Base-by-base conservation (phyloP, 495 filamentous ascomycete genomes). In the Aspergillus funiculosus region DNA sequence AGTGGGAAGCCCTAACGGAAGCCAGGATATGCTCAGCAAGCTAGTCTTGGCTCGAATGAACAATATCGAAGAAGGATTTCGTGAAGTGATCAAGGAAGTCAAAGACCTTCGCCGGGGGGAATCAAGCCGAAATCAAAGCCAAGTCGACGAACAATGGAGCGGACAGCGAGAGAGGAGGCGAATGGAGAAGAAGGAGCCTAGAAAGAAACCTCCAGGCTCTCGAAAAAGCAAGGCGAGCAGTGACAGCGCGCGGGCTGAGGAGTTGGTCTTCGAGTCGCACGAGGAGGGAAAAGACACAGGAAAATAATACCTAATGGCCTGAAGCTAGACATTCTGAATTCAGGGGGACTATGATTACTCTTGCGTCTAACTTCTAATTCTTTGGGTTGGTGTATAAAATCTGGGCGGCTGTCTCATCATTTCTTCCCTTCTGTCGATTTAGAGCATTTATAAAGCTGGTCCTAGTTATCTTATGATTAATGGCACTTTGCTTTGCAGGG, bases 31-130 rank as follows among this genome's bases (percentile, higher is more conserved):
- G 60, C 83, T 94, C 64, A 82, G 81, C 50, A 78, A 85, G 37
- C 67, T 94, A n/a, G 83, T 95, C 62, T 69, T 95, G n/a, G 86
- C 87, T 5, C 74, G 87, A 40, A 95, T 97, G 84, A 89, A 89
- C 51, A 85, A 83, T 22, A 77, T 97, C 6, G 89, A 97, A 61
- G 87, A 90, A 60, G 75, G 75, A 9, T 85, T 97, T 57, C 77
- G 82, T 1, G 87, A 94, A 44, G 79, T 95, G 18, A 75, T 92
- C 43, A 85, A 81, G 43, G 90, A 95, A 66, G 82, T 94, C 50
- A 84, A 85, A 54, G 82, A 81, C 34, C 58, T 73, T n/a, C 62
- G 64, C 1, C 59, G 57, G 5, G 57, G 39, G 14, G 63, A 50
- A 5, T 61, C 61, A 1, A 69, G 64, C 37, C 66, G 60, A 14